Evolutionary conservation across 345 rosid genomes (phyloP).

Genomic region (Zanthoxylum bungeanum): DNA sequence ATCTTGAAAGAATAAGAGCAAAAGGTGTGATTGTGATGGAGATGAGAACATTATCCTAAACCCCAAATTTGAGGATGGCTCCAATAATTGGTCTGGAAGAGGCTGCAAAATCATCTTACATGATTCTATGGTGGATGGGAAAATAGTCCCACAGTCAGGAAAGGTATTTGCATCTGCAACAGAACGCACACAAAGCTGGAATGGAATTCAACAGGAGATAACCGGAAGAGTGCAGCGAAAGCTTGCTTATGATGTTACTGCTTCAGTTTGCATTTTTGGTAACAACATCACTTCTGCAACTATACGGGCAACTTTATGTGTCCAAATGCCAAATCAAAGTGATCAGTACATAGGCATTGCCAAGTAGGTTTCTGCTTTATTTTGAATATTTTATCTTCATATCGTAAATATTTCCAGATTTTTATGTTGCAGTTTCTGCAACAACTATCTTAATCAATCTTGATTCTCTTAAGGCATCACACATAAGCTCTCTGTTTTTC

Average conservation of each 20-base stretch:
- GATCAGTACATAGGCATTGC: slow-evolving; percentile 81
- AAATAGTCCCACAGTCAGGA: slow-evolving; percentile 66
- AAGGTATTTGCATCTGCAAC: slow-evolving; percentile 72
- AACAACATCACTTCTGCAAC: slow-evolving; percentile 50
- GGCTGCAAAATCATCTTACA: slow-evolving; percentile 77
- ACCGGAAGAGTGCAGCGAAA: slow-evolving; percentile 73
- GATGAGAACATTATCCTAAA: slow-evolving; percentile 62
- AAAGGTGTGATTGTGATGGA: slow-evolving; percentile 23
- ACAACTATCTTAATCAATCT: not conserved
- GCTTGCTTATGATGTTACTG: slow-evolving; percentile 63
- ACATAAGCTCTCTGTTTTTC: too few relatives aligned
- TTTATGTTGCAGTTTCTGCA: not conserved
- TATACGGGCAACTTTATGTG: slow-evolving; percentile 73
- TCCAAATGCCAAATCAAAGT: slow-evolving; percentile 56
- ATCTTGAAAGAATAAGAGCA: slow-evolving; percentile 23
- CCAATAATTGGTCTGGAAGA: slow-evolving; percentile 88
- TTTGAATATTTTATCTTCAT: not conserved
- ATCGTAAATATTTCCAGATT: not conserved
- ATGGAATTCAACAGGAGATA: slow-evolving; percentile 88
- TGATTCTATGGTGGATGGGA: slow-evolving; percentile 76
- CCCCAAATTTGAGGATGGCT: slow-evolving; percentile 77
- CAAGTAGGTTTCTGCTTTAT: slow-evolving; percentile 44
- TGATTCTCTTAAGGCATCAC: not conserved
- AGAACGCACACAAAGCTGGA: slow-evolving; percentile 85
- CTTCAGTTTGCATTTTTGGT: slow-evolving; percentile 74